A percentile compares a stretch with the other conserved stretches of the same genome.
These are phyloP conservation scores for Ganoderma sinense DNA, from an alignment of 1,284 basidiomycete species.

Conservation along the genomic window DNA sequence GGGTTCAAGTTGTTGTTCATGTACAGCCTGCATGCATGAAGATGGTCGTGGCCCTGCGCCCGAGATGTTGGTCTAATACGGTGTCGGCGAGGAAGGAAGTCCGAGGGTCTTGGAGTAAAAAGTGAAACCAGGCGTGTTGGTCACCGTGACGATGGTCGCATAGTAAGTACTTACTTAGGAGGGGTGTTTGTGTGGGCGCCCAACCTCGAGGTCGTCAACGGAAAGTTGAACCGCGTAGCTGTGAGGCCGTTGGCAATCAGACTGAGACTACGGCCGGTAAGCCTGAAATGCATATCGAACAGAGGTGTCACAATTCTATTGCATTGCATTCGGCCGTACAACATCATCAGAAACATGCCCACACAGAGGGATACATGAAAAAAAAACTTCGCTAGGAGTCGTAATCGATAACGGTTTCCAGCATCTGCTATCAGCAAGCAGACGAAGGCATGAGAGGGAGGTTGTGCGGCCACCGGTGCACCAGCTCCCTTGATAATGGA, in stretches of 20 bases:
- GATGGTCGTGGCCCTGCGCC: background rate
- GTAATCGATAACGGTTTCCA: background rate
- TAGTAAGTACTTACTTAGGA: too few species aligned
- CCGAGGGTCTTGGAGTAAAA: background rate
- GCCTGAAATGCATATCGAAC: too few species aligned
- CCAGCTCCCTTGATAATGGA: slow-evolving; percentile 1
- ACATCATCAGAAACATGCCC: background rate
- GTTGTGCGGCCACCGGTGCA: background rate
- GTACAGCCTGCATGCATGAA: too few species aligned
- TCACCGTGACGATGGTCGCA: background rate
- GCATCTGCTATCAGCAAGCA: background rate
- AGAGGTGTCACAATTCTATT: background rate
- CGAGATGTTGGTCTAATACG: background rate
- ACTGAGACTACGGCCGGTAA: too few species aligned
- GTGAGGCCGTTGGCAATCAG: too few species aligned
- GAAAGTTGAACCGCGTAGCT: too few species aligned
- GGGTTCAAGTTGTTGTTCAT: too few species aligned
- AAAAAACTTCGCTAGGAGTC: background rate
- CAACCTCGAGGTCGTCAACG: background rate
- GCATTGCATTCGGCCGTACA: background rate
- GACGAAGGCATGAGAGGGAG: background rate
- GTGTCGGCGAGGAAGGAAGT: background rate
- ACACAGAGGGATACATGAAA: background rate
- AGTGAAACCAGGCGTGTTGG: background rate
- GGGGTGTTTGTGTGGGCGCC: background rate